Percentiles rank a stretch among this genome's conserved stretches.
These are phyloP conservation scores for Scutellaria galericulata DNA, from an alignment of 257 asterid species.

Conservation along the genomic window DNA sequence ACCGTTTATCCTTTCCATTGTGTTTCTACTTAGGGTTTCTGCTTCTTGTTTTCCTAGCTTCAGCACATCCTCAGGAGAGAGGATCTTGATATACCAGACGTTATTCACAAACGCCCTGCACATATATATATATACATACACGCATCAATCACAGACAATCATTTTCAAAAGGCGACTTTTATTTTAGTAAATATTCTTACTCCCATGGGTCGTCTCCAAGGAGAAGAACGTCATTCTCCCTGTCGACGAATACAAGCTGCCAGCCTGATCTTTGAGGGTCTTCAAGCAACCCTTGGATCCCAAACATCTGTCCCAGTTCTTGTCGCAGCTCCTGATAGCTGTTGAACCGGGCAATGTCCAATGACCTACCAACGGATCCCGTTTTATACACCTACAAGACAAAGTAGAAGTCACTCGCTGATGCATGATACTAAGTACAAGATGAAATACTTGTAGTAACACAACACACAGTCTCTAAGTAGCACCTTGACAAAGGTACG, in stretches of 20 bases:
- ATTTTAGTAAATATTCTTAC: slow-evolving; percentile 48
- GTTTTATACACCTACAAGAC: slow-evolving; percentile 72
- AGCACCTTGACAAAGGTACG: slow-evolving; percentile 81
- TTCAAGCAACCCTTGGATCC: slow-evolving; percentile 92
- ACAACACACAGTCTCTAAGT: slow-evolving; percentile 6
- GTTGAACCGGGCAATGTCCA: slow-evolving; percentile 90
- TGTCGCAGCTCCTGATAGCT: slow-evolving; percentile 93
- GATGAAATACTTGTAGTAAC: neutral
- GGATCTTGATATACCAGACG: slow-evolving; percentile 96
- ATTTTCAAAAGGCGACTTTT: neutral
- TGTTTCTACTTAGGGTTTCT: slow-evolving; percentile 52
- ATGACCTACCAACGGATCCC: slow-evolving; percentile 90
- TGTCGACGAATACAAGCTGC: slow-evolving; percentile 99
- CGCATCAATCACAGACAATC: neutral
- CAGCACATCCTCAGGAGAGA: slow-evolving; percentile 84
- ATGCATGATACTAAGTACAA: neutral
- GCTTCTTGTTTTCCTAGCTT: slow-evolving; percentile 79
- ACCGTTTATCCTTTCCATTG: slow-evolving; percentile 55
- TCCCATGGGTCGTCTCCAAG: slow-evolving; percentile 99
- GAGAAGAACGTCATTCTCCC: slow-evolving; percentile 98
- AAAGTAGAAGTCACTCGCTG: slow-evolving; percentile 20
- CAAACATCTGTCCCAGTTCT: slow-evolving; percentile 90
- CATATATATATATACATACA: neutral
- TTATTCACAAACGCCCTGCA: slow-evolving; percentile 86
- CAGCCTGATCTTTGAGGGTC: slow-evolving; percentile 99